These are phyloP conservation scores for Suhomyces sp. DNA, from an alignment of 805 yeast genomes.

Conservation along the genomic window DNA sequence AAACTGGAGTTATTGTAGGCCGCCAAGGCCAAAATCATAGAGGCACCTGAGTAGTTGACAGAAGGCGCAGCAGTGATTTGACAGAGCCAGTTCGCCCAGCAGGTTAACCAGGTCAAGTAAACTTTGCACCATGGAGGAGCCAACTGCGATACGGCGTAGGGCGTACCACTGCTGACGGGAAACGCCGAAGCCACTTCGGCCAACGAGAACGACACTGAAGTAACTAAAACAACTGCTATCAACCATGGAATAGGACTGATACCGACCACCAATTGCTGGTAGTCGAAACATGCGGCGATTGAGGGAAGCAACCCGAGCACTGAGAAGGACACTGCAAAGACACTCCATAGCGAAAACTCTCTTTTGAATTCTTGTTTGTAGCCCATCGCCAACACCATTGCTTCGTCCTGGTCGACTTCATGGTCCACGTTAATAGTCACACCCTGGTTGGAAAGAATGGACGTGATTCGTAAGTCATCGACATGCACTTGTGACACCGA, in stretches of 20 bases:
- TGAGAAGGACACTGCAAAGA: conserved; percentile 61
- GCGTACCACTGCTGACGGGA: conserved; percentile 69
- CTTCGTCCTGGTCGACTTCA: conserved; percentile 48
- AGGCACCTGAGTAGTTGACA: conserved; percentile 55
- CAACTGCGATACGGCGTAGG: conserved; percentile 62
- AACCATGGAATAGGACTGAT: conserved; percentile 62
- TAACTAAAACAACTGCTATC: conserved; percentile 52
- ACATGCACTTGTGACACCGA: conserved; percentile 24
- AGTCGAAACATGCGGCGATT: conserved; percentile 59
- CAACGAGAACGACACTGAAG: conserved; percentile 57
- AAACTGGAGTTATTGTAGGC: conserved; percentile 40
- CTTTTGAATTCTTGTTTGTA: conserved; percentile 63
- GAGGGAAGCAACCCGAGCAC: conserved; percentile 66
- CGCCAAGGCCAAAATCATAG: conserved; percentile 53
- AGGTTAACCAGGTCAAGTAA: conserved; percentile 57
- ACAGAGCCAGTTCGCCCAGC: conserved; percentile 64
- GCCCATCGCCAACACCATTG: conserved; percentile 55
- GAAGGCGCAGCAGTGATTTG: conserved; percentile 64
- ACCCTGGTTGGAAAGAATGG: conserved; percentile 38
- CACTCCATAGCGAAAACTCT: conserved; percentile 54
- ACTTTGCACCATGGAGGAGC: conserved; percentile 56
- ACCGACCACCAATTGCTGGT: conserved; percentile 60
- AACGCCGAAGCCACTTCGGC: conserved; percentile 64
- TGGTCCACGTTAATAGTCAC: conserved; percentile 47
- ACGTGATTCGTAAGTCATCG: conserved; percentile 35